Evolutionary conservation across 352 stramenopile species (phyloP), one percentile per base, ranked within the genome.

Genomic region (Phytophthora tubulina): DNA sequence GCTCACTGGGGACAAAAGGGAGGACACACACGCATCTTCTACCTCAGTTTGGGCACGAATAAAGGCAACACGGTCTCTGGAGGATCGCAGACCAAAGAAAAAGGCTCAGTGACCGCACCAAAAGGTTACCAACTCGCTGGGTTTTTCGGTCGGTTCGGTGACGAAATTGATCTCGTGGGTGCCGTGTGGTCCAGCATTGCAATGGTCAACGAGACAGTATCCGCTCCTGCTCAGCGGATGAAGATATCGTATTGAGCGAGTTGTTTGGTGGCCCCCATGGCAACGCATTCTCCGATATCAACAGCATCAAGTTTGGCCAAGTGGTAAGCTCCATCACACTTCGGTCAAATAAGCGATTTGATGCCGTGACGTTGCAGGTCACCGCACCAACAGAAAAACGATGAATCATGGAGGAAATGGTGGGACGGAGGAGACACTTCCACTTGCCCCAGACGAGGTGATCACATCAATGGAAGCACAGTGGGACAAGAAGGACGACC

Each of bases 361-460:
- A 89, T 66, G 66, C 59, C 0, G 73, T 89, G 3, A 80, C 76
- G 6, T 27, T 90, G 17, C 60, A 68, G 3, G 41, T 82, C 1
- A 64, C 67, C 0, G 42, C 45, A 5, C 72, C 75, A 1, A 63
- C 44, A 7, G 57, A 58, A 15, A 45, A 10, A 79, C 65, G 2
- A 8, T 14, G 38, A 44, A 10, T 44, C 38, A 46, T 17, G 51
- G n/a, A 27, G 5, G 33, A 57, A 45, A 30, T 13, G 38, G 38
- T 44, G 38, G 38, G n/a, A 44, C 38, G 5, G 38, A 44, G 38
- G 5, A 44, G 38, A 44, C 10, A 44, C 13, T 44, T 14, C 13
- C 38, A n/a, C 38, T 44, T 14, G 38, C 38, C n/a, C 11, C 38
- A n/a, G 38, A 44, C n/a, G 38, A 44, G n/a, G 13, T 44, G 11